These are phyloP conservation scores for Globisporangium recalcitrans DNA, from an alignment of 352 stramenopile genomes.

Conservation along the genomic window DNA sequence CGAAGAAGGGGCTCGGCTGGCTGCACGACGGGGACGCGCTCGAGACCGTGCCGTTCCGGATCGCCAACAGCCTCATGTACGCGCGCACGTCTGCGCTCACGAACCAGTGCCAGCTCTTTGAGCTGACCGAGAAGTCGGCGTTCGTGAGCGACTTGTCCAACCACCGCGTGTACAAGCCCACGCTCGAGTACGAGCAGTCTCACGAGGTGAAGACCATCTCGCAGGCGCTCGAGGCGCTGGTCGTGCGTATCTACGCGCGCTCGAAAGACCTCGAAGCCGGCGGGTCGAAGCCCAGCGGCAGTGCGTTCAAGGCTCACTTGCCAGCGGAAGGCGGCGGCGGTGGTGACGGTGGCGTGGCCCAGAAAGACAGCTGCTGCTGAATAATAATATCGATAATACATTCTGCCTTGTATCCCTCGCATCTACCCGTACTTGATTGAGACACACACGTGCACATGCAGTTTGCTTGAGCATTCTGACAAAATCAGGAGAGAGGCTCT, in stretches of 20 bases:
- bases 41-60: constrained; percentile 43
- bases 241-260: constrained; percentile 64
- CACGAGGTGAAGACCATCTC: constrained; percentile 35
- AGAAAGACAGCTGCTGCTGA: constrained; percentile 36
- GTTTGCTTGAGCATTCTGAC: neutral
- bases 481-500: neutral
- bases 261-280: constrained; percentile 52
- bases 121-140: constrained; percentile 44
- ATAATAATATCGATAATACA: constrained; percentile 19
- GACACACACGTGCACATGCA: neutral
- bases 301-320: constrained; percentile 33
- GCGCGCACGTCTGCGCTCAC: constrained; percentile 50
- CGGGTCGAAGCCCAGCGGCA: constrained; percentile 41
- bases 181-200: constrained; percentile 47
- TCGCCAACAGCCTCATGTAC: constrained; percentile 68
- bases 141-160: constrained; percentile 26
- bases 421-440: neutral
- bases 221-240: constrained; percentile 55
- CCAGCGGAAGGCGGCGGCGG: neutral
- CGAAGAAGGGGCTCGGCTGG: constrained; percentile 39
- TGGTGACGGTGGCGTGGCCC: neutral
- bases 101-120: constrained; percentile 54
- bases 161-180: constrained; percentile 23
- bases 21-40: constrained; percentile 37
- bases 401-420: neutral